These are phyloP conservation scores for Nitzschia sp. DNA, from an alignment of 108 stramenopile genomes.

Conservation along the genomic window DNA sequence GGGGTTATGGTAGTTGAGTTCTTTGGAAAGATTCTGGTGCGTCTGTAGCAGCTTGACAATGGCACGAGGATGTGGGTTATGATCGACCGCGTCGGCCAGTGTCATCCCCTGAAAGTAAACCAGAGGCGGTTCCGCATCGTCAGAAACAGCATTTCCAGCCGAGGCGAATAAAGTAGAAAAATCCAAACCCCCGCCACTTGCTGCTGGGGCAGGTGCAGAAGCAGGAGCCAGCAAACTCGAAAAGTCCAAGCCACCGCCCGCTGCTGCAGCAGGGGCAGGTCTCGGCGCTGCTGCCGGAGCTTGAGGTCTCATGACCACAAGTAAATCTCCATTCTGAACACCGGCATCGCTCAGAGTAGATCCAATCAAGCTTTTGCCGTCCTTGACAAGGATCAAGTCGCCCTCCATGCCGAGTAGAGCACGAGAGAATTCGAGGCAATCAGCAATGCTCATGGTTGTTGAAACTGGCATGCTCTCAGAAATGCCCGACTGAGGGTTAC, in stretches of 20 bases:
- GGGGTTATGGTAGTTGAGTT: constrained; percentile 83
- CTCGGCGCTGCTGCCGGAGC: constrained; percentile 14
- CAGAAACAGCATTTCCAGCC: background rate
- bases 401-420: constrained; percentile 59
- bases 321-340: constrained; percentile 56
- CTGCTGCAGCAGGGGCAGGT: constrained; percentile 32
- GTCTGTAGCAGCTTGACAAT: constrained; percentile 62
- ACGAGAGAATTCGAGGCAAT: constrained; percentile 50
- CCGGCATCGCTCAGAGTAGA: constrained; percentile 41
- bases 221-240: constrained; percentile 49
- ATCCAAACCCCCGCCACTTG: constrained; percentile 33
- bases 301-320: constrained; percentile 37
- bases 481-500: constrained; percentile 24
- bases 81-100: constrained; percentile 73
- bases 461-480: constrained; percentile 47
- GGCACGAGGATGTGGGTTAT: constrained; percentile 75
- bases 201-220: constrained; percentile 7
- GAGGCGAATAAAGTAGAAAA: constrained; percentile 40
- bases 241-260: constrained; percentile 70
- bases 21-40: constrained; percentile 75
- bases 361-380: constrained; percentile 31
- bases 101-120: constrained; percentile 80
- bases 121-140: constrained; percentile 20
- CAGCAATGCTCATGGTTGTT: constrained; percentile 42
- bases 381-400: constrained; percentile 40